Evolutionary conservation across 129 eudicot species (phyloP).

Genomic region (Tagetes patula): DNA sequence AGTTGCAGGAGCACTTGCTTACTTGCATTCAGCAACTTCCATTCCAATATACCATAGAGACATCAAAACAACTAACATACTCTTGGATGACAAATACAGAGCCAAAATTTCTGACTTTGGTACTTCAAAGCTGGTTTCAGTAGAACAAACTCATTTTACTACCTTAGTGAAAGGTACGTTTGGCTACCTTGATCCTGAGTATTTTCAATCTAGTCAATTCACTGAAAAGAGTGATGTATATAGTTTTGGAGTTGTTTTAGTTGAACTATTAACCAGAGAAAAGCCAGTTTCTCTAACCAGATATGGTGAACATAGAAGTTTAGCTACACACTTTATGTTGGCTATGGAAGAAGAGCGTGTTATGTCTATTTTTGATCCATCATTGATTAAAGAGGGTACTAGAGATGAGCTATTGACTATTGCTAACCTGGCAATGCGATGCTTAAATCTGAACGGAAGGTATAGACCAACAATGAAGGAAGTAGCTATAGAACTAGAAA

Average conservation of each 20-base stretch:
- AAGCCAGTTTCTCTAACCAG: slow-evolving; percentile 13
- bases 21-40: slow-evolving; percentile 33
- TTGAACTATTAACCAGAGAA: slow-evolving; percentile 25
- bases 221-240: slow-evolving; percentile 37
- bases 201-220: slow-evolving; percentile 17
- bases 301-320: neutral
- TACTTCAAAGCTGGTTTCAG: slow-evolving; percentile 26
- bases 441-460: slow-evolving; percentile 16
- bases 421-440: slow-evolving; percentile 28
- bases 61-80: slow-evolving; percentile 32
- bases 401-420: slow-evolving; percentile 17
- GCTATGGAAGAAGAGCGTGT: slow-evolving; percentile 5
- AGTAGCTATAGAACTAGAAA: slow-evolving; percentile 25
- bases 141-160: slow-evolving; percentile 37
- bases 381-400: slow-evolving; percentile 14
- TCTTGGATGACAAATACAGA: neutral
- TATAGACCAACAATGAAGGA: slow-evolving; percentile 24
- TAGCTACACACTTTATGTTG: slow-evolving; percentile 8
- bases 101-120: slow-evolving; percentile 37
- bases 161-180: slow-evolving; percentile 37
- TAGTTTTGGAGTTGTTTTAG: slow-evolving; percentile 40
- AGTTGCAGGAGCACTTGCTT: slow-evolving; percentile 33
- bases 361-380: slow-evolving; percentile 3
- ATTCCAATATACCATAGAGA: slow-evolving; percentile 41
- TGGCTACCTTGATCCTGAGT: slow-evolving; percentile 19